phyloP scores from a whole-genome alignment of 176 grass and related monocot species.

The Aegilops bicornis region DNA sequence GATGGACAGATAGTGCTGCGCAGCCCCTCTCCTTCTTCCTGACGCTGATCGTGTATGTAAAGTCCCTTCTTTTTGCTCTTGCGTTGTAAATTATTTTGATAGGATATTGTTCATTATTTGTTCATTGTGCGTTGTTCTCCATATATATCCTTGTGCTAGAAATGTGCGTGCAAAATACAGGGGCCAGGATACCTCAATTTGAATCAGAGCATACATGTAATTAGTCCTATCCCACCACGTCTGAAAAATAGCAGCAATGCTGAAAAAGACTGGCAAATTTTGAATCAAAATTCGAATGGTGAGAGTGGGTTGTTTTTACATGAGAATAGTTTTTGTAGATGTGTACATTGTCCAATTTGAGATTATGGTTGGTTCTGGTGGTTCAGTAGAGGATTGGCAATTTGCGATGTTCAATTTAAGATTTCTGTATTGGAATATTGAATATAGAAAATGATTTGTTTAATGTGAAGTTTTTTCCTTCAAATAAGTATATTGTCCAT shows the following conservation, averaged over 20 bases:
- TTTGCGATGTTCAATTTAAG: no score
- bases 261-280: background rate
- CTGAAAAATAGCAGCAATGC: no score
- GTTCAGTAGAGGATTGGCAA: no score
- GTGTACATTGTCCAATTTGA: no score
- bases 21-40: constrained; percentile 29
- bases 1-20: constrained; percentile 57
- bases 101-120: background rate
- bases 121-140: background rate
- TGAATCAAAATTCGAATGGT: background rate
- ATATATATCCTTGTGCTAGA: background rate
- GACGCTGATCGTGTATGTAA: constrained; percentile 29
- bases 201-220: background rate
- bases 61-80: background rate
- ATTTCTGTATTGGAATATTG: no score
- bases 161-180: background rate
- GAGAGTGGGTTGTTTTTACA: no score
- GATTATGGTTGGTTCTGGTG: no score
- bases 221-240: background rate
- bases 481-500: no score
- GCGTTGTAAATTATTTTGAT: background rate
- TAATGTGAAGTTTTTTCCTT: no score
- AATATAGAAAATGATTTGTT: no score
- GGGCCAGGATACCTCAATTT: background rate
- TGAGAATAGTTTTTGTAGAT: no score